These are phyloP conservation scores for Adansonia rubrostipa DNA, from an alignment of 441 rosid species.

Conservation along the genomic window DNA sequence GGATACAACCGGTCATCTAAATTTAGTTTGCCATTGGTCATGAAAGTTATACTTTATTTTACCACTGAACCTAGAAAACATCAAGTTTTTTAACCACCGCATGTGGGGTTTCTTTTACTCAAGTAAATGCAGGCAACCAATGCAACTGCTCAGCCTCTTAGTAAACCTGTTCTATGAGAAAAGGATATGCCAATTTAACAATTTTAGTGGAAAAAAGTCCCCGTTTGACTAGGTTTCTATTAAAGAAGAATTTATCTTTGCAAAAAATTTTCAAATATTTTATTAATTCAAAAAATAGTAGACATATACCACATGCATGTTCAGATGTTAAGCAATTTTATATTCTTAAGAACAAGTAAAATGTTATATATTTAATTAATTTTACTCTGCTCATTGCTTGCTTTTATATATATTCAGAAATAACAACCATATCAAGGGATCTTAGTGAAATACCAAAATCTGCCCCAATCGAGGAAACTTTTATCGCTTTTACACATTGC, in stretches of 20 bases:
- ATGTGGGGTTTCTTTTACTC: neutral
- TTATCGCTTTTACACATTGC: neutral
- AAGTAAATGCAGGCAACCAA: neutral
- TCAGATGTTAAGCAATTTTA: neutral
- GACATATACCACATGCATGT: neutral
- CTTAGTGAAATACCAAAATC: neutral
- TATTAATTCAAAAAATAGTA: neutral
- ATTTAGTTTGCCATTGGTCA: no score
- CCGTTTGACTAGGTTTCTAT: neutral
- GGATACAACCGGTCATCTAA: neutral
- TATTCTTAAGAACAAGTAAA: neutral
- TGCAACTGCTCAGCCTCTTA: neutral
- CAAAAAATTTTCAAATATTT: neutral
- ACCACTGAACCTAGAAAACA: neutral
- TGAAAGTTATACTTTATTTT: no score
- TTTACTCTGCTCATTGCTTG: no score
- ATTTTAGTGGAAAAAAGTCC: neutral
- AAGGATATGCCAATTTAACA: neutral
- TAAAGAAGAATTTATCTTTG: neutral
- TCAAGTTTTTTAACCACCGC: neutral
- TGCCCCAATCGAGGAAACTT: neutral
- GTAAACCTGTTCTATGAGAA: neutral
- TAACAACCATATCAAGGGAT: no score
- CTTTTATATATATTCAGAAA: no score
- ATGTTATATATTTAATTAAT: no score